Percentiles rank a stretch among this genome's conserved stretches.
These are phyloP conservation scores for Darksidea phi DNA, from an alignment of 495 filamentous ascomycete species.

Conservation along the genomic window DNA sequence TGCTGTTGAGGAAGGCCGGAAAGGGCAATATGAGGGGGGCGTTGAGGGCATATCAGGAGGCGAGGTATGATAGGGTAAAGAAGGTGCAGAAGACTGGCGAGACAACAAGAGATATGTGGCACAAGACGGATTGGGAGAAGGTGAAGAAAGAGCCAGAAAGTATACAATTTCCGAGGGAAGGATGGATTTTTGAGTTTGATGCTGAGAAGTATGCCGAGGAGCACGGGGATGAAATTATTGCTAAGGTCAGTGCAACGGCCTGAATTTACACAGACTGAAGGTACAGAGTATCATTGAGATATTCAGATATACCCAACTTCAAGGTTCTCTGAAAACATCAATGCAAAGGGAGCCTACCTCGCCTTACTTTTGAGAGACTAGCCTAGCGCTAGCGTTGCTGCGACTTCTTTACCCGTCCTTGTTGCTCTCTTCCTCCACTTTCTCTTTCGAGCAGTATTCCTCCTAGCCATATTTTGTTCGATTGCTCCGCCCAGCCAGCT, in stretches of 20 bases:
- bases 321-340: too few relatives aligned
- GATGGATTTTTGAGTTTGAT: slow-evolving; percentile 59
- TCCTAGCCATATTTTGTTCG: too few relatives aligned
- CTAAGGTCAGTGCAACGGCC: slow-evolving; percentile 8
- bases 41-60: slow-evolving; percentile 52
- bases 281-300: too few relatives aligned
- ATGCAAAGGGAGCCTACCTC: too few relatives aligned
- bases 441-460: too few relatives aligned
- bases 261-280: background rate
- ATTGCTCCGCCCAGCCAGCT: too few relatives aligned
- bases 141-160: slow-evolving; percentile 54
- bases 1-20: slow-evolving; percentile 58
- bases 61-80: slow-evolving; percentile 41
- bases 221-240: slow-evolving; percentile 48
- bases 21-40: slow-evolving; percentile 51
- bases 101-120: slow-evolving; percentile 59
- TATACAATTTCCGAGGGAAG: slow-evolving; percentile 55
- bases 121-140: slow-evolving; percentile 59
- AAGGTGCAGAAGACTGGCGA: slow-evolving; percentile 60
- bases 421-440: too few relatives aligned
- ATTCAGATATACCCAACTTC: too few relatives aligned
- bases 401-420: too few relatives aligned
- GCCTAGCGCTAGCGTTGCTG: too few relatives aligned
- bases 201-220: slow-evolving; percentile 57
- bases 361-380: too few relatives aligned